phyloP scores from a whole-genome alignment of 2,329 filamentous ascomycete species.

The Colletotrichum chrysophilum region DNA sequence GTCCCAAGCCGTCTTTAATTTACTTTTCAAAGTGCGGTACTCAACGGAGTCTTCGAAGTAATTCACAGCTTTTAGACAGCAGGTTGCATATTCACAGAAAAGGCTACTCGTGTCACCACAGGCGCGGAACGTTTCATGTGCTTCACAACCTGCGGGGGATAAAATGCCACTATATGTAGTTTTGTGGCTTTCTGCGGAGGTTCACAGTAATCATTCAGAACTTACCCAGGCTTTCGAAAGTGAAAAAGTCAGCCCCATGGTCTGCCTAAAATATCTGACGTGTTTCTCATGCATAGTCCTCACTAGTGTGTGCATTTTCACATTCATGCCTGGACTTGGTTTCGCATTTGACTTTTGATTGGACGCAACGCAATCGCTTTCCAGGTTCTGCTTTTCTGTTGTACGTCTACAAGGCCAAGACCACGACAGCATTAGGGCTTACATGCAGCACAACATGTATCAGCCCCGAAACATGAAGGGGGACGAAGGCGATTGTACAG shows the following conservation, averaged over 20 bases:
- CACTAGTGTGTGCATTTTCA: not conserved
- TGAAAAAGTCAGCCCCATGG: not conserved
- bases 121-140: not conserved
- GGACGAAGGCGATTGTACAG: not conserved
- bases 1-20: accelerated
- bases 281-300: not conserved
- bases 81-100: not conserved
- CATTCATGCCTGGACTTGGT: not conserved
- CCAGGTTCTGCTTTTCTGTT: not conserved
- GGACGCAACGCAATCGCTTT: not conserved
- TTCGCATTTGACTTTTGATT: not conserved
- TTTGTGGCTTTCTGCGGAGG: not conserved
- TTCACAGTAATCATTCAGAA: not conserved
- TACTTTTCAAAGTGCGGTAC: not conserved
- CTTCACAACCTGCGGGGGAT: not conserved
- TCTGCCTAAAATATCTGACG: not conserved
- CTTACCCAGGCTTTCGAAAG: not conserved
- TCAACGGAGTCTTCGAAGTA: accelerated
- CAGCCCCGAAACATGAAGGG: not conserved
- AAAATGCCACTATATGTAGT: not conserved
- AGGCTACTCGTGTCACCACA: not conserved
- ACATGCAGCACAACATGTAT: not conserved
- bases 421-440: not conserved
- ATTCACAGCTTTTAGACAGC: not conserved
- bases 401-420: not conserved